phyloP scores from a whole-genome alignment of 768 basidiomycete genomes.

The Holtermanniella nyarrowii region DNA sequence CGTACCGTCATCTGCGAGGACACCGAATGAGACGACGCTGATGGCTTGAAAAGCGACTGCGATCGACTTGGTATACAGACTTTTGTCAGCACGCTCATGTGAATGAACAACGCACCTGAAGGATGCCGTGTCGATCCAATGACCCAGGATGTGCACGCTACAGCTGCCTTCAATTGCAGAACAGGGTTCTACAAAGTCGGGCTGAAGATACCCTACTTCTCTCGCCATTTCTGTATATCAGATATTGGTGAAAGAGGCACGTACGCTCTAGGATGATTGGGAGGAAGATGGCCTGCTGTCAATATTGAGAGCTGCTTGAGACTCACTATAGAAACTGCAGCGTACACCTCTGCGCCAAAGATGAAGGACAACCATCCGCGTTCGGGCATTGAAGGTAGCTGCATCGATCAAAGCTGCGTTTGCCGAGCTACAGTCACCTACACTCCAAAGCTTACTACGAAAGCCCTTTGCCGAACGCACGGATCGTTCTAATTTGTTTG shows the following conservation, averaged over 20 bases:
- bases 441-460: no score
- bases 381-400: no score
- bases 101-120: slow-evolving; percentile 55
- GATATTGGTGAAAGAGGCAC: slow-evolving; percentile 62
- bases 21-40: slow-evolving; percentile 90
- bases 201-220: slow-evolving; percentile 71
- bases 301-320: not conserved
- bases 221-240: slow-evolving; percentile 79
- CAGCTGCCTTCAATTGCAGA: slow-evolving; percentile 49
- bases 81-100: not conserved
- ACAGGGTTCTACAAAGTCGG: slow-evolving; percentile 59
- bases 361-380: slow-evolving; percentile 36
- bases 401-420: no score
- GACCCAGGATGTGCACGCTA: slow-evolving; percentile 69
- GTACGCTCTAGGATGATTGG: slow-evolving; percentile 38
- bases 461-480: no score
- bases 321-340: slow-evolving; percentile 26
- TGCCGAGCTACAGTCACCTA: no score
- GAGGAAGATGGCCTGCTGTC: slow-evolving; percentile 32
- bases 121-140: slow-evolving; percentile 83
- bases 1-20: slow-evolving; percentile 80
- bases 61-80: slow-evolving; percentile 76
- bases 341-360: slow-evolving; percentile 34
- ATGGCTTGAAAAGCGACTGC: slow-evolving; percentile 83
- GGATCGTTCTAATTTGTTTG: no score